phyloP scores from a whole-genome alignment of 306 rosid species.

The Vigna unguiculata region DNA sequence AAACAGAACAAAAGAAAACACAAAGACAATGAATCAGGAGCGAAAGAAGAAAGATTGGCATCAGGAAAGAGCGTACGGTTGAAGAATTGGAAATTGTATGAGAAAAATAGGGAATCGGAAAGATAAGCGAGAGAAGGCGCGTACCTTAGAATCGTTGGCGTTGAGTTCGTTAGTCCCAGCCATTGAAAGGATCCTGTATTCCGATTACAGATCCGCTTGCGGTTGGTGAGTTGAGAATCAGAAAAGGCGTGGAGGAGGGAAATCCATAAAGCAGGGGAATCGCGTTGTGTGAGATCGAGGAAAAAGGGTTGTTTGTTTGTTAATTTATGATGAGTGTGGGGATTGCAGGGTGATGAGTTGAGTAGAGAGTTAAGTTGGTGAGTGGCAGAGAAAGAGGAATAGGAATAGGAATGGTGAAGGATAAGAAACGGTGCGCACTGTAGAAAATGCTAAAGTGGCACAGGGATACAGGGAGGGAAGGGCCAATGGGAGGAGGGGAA shows the following conservation, averaged over 20 bases:
- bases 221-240: slow-evolving; percentile 10
- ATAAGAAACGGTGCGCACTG: slow-evolving; percentile 55
- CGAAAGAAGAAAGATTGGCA: slow-evolving; percentile 32
- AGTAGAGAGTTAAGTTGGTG: not conserved
- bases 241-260: slow-evolving; percentile 8
- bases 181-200: slow-evolving; percentile 51
- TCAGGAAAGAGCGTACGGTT: not conserved
- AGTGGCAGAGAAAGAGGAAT: not conserved
- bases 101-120: not conserved
- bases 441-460: slow-evolving; percentile 59
- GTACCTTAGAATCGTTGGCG: slow-evolving; percentile 75
- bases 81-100: not conserved
- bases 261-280: slow-evolving; percentile 6
- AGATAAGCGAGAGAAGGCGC: not conserved
- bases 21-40: slow-evolving; percentile 1
- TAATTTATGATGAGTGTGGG: not conserved
- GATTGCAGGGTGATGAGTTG: not conserved
- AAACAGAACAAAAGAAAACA: not conserved
- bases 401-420: slow-evolving; percentile 41
- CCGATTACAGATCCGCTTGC: slow-evolving; percentile 47
- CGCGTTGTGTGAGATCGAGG: slow-evolving; percentile 3
- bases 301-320: not conserved
- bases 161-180: slow-evolving; percentile 74
- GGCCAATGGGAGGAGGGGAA: slow-evolving; percentile 46
- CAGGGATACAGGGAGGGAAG: slow-evolving; percentile 34